Percentiles rank a stretch among this genome's conserved stretches.
phyloP scores from a whole-genome alignment of 352 stramenopile species.

The Phytophthora uliginosa region DNA sequence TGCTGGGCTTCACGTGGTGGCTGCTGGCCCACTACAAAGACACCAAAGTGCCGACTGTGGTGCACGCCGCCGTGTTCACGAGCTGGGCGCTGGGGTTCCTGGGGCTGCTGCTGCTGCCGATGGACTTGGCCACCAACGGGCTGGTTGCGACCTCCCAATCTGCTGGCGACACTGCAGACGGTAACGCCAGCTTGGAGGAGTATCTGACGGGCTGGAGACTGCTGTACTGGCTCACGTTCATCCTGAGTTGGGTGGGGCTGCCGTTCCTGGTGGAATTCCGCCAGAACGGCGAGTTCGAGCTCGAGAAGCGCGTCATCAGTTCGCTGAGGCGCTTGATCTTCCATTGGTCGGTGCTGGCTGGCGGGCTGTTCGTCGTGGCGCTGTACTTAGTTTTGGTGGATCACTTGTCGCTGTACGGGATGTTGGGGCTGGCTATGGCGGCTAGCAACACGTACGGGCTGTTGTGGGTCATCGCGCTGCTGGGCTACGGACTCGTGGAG shows the following conservation, averaged over 20 bases:
- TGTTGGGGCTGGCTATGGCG: conserved; percentile 69
- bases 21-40: conserved; percentile 71
- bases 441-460: conserved; percentile 77
- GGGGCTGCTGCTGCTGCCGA: conserved; percentile 66
- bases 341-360: conserved; percentile 65
- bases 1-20: conserved; percentile 73
- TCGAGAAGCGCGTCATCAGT: conserved; percentile 43
- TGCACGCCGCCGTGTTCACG: conserved; percentile 58
- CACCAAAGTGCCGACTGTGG: conserved; percentile 40
- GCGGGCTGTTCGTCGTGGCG: conserved; percentile 31
- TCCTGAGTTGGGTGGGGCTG: conserved; percentile 70
- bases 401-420: conserved; percentile 59
- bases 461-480: conserved; percentile 64
- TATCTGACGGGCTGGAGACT: conserved; percentile 58
- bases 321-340: conserved; percentile 59
- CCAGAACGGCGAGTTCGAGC: conserved; percentile 70
- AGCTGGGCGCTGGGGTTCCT: conserved; percentile 74
- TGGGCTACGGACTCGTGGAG: conserved; percentile 73
- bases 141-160: conserved; percentile 20
- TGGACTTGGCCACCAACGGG: conserved; percentile 63
- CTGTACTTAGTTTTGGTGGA: conserved; percentile 71
- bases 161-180: not conserved
- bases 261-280: conserved; percentile 72
- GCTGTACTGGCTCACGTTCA: conserved; percentile 78
- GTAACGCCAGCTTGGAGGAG: conserved; percentile 11